Evolutionary conservation across 176 grass and related monocot genomes (phyloP), one percentile per base, ranked within the genome.

Genomic region (Eleusine indica): DNA sequence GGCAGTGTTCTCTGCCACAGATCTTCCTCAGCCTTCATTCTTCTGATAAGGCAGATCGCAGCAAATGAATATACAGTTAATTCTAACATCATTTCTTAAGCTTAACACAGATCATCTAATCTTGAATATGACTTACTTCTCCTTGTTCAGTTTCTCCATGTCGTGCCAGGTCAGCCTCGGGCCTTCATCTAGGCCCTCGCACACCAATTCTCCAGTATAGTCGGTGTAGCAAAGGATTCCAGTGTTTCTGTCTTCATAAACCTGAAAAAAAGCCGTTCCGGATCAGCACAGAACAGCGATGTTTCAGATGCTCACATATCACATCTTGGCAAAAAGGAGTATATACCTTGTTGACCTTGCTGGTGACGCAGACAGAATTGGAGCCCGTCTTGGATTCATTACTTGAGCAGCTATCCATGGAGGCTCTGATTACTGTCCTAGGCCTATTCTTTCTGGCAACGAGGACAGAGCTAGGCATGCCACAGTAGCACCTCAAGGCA

Each of bases 131-230:
- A 17, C 82, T 82, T 90, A 90, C 91, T 79, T 90, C 58, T 90
- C 85, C 18, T 22, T 78, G 51, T 8, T 68, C n/a, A 66, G n/a
- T 63, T 65, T 84, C 9, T 90, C 73, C 71, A 90, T 82, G 4
- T 88, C 88, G 69, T 85, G 75, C 78, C 79, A 42, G 42, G 85
- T 87, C 29, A 88, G 52, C 19, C 85, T 77, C 1, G 88, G 90
- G 10, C 85, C 90, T 86, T 95, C 88, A 22, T 90, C 94, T 10
- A 86, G 57, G 4, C 86, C 94, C 47, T 93, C 90, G 1, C 82
- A 96, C 7, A 93, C 41, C 68, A 85, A 52, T 69, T 96, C 84
- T 3, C 94, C 86, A 0, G 21, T 89, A 63, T 82, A 61, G 35
- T 96, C 77, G 5, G 19, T 89, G 78, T 87, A 96, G 47, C 83